A percentile compares a stretch with the other conserved stretches of the same genome.
phyloP scores from a whole-genome alignment of 1,284 basidiomycete genomes.

The Trichosporon ovoides region DNA sequence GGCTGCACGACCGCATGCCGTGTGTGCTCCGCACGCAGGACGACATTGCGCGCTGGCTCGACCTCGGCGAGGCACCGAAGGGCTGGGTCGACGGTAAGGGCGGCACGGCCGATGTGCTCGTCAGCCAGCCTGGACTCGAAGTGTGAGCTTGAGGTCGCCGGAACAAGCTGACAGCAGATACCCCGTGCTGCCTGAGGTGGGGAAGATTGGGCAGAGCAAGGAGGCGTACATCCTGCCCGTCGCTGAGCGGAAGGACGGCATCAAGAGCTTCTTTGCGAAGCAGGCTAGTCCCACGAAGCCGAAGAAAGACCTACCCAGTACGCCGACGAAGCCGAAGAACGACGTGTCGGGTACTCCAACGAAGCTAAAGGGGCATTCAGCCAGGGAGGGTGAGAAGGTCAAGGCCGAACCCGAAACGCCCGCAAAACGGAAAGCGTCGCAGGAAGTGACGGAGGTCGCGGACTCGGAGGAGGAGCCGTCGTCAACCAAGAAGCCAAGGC shows the following conservation, averaged over 20 bases:
- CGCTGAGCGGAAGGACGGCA: conserved; percentile 73
- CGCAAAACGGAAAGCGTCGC: conserved; percentile 4
- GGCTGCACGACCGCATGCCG: conserved; percentile 89
- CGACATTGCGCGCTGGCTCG: conserved; percentile 70
- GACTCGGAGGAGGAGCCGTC: neutral
- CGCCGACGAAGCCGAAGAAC: neutral
- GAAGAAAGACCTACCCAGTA: no score
- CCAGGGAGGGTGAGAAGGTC: neutral
- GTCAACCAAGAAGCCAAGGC: conserved; percentile 5
- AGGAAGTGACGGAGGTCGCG: neutral
- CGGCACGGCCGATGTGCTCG: conserved; percentile 55
- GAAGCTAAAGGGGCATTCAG: neutral
- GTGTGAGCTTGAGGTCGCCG: conserved; percentile 54
- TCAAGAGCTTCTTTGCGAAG: conserved; percentile 78
- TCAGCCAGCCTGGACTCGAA: conserved; percentile 66
- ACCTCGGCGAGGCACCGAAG: conserved; percentile 61
- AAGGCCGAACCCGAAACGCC: conserved; percentile 5
- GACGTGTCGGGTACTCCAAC: neutral
- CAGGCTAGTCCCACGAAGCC: conserved; percentile 47
- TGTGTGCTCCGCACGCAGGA: conserved; percentile 66
- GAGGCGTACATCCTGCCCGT: conserved; percentile 76
- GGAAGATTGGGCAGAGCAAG: conserved; percentile 80
- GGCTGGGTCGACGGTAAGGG: conserved; percentile 55
- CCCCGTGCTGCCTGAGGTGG: conserved; percentile 81
- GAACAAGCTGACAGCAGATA: conserved; percentile 55